Evolutionary conservation across 2,329 filamentous ascomycete species (phyloP), one percentile per base, ranked within the genome.

Genomic region (Aspergillus viridinutans): DNA sequence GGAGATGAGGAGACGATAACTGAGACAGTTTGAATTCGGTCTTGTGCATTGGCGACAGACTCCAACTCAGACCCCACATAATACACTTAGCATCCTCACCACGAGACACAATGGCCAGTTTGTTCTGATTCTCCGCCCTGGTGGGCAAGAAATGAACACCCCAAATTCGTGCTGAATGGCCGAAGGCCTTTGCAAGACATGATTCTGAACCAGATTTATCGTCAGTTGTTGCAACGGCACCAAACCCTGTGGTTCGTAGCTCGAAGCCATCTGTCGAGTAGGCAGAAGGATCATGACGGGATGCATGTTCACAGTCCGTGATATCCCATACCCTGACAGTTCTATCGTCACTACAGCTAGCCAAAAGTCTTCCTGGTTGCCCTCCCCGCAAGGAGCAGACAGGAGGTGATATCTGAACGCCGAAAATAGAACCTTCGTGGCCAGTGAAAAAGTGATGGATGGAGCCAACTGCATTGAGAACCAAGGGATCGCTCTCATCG

Each of bases 351-450:
- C 93, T 97, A 71, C 94, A 99, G 66, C 90, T 97, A 14, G 88
- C 90, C 35, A 99, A 79, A n/a, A 96, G 72, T 52, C 89, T 81
- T 26, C 78, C 76, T 21, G 69, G 69, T 6, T 67, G 69, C 0
- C 76, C 77, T 17, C 60, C 64, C 14, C 75, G 71, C 1, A 70
- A 60, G 23, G 74, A 62, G 6, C 61, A 59, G 21, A 87, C 72
- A 62, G 76, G 69, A 1, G 82, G 76, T 0, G 91, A 96, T 38
- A 97, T 88, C 32, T 86, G 82, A 2, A 99, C 89, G 1, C 91
- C 92, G 64, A 97, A 99, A 28, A 99, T 88, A 0, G 93, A 97
- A 0, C 94, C 94, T 67, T 97, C 92, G 67, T 99, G 94, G 0
- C 84, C 85, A 8, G 80, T 79, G 65, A 87, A 86, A 47, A 81